Base-by-base conservation (phyloP, 805 yeast genomes). In the Saccharomycopsis sp. region DNA sequence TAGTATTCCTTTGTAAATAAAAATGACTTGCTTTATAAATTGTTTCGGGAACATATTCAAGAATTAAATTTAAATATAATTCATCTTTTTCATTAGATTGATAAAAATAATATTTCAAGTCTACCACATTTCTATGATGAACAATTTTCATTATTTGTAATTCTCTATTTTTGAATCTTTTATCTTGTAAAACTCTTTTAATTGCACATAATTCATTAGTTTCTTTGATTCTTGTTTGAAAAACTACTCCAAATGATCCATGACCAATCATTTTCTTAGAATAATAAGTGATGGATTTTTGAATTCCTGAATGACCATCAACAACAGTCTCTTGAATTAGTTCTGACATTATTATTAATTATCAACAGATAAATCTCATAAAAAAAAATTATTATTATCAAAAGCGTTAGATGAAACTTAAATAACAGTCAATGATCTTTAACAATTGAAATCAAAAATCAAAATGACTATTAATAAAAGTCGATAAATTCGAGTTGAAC, bases 241-340 rank as follows among this genome's bases (percentile, higher is more conserved):
- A 87, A n/a, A 92, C 98, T 26, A 87, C 88, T 2, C 98, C 98
- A 64, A 92, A 92, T n/a, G 97, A 88, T 9, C 98, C 98, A 60
- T 85, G 94, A n/a, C 98, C 98, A 31, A 89, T 92, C 70, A 88
- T 87, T 50, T 84, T 81, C 31, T 84, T 74, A 52, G 80, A 86
- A 14, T 88, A 80, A 62, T 84, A 86, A 36, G 78, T 74, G 41
- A 89, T 72, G 38, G 73, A 70, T 37, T 67, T 65, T 23, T 65
- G 53, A 47, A 75, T 76, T 41, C 82, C 86, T 6, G 79, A 73
- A 53, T 70, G 77, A 31, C 89, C 88, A 51, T 80, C 80, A 51
- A 71, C 73, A 44, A 78, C 92, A 40, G 69, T 72, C 56, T 81
- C 77, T 26, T 72, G 66, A 6, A 44, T 34, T 14, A 41, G 20